Evolutionary conservation across 169 alveolate species (phyloP), one percentile per base, ranked within the genome.

Genomic region (Eimeria acervulina): DNA sequence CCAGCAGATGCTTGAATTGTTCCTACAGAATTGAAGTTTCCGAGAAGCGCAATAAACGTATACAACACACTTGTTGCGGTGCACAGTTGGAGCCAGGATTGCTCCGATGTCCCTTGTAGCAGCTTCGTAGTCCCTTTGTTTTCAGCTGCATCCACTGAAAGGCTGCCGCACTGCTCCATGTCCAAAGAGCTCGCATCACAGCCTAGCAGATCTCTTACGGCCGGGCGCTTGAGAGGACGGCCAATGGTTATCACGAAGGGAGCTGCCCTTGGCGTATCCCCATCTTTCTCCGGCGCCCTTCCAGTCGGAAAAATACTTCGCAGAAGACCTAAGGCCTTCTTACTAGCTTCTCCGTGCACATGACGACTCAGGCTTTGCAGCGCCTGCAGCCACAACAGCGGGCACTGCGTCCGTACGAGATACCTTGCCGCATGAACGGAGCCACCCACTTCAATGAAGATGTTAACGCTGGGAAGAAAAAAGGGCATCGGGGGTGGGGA

Each of bases 31-130:
- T 6, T 7, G 26, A 80, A 0, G 2, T 44, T 26, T 44, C 38
- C 44, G 17, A 55, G 23, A 38, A n/a, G 17, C 28, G 0, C n/a
- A 84, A 28, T 33, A 26, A 31, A 28, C 15, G 55, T 17, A 15
- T n/a, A 47, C 68, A 23, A 61, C 81, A 28, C 15, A 87, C 80
- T 52, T 55, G 81, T 19, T 44, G 93, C 81, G 28, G 51, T 6
- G 93, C 83, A 87, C 81, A 61, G n/a, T 23, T 87, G 61, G 40
- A 44, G 80, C 93, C 83, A 87, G 55, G 40, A n/a, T 17, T 61
- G 61, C 47, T 33, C 59, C 81, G 38, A 1, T 4, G 28, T 13
- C 10, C 55, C 63, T 0, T 87, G n/a, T 19, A 15, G 52, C 26
- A 15, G 59, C 13, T 59, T 19, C 8, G n/a, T 7, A n/a, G 51